Evolutionary conservation across 169 alveolate species (phyloP), one percentile per base, ranked within the genome.

Genomic region (Plasmodium ovale): DNA sequence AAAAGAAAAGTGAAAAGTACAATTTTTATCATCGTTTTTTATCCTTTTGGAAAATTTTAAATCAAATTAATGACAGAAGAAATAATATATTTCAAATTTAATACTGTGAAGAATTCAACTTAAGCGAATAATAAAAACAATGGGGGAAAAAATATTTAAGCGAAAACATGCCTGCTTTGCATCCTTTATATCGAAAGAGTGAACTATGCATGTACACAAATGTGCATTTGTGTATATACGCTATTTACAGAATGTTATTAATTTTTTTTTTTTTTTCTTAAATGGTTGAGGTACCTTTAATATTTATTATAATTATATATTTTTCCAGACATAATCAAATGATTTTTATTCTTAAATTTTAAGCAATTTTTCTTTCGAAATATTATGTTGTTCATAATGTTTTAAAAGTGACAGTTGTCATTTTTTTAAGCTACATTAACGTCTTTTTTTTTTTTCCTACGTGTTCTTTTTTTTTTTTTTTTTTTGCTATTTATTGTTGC

Each of bases 81-180:
- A n/a, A n/a, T n/a, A n/a, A 60, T 29, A 19, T 47, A 31, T 70
- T 47, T 14, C 27, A 70, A 49, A 16, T 25, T 12, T 31, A 16
- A 16, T 59, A 33, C 3, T 54, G 54, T 72, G 87, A 35, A 72
- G 69, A 54, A 16, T 72, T 72, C 54, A 53, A 72, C 87, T 72
- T 23, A 68, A 54, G 3, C 49, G 51, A 39, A 39, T 39, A 39
- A 9, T 39, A 39, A 39, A 39, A 6, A 39, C 9, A 39, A 39
- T 6, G 51, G 9, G 5, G 9, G 9, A 5, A 39, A 5, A 39
- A 39, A 39, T 6, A 39, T 5, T 39, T 39, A 6, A 9, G 51
- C 5, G 51, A 39, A 39, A 39, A 39, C 5, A 6, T 39, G 9
- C 9, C 9, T 39, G 51, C 9, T 39, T 9, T 39, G 51, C 9